Conservation (phyloP, 768 basidiomycete genomes). For the Crucibulum laeve region DNA sequence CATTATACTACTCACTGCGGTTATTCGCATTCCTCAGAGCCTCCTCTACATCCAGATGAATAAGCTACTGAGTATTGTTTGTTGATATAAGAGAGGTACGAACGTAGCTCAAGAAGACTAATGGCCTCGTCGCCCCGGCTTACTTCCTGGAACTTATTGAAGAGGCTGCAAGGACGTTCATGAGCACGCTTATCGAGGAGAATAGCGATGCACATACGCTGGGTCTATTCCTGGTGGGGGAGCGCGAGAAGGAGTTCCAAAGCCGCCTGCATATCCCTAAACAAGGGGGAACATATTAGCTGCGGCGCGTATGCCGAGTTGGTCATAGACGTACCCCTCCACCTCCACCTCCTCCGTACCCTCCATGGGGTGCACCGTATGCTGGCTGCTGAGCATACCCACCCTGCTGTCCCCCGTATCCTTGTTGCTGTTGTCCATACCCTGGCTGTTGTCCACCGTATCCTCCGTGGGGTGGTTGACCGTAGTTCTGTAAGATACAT, state of each 20-base stretch:
- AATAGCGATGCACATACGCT: slow-evolving; percentile 43
- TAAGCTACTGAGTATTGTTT: neutral
- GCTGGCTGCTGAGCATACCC: too few species aligned
- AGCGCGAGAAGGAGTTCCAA: slow-evolving; percentile 29
- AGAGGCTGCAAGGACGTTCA: slow-evolving; percentile 66
- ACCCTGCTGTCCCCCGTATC: slow-evolving; percentile 16
- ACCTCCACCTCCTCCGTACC: slow-evolving; percentile 23
- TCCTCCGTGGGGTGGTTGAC: neutral
- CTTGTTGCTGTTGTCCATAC: neutral
- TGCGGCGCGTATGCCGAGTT: slow-evolving; percentile 7
- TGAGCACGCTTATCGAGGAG: neutral
- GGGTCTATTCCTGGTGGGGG: slow-evolving; percentile 71
- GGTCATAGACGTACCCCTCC: slow-evolving; percentile 18
- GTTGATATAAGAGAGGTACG: slow-evolving; percentile 14
- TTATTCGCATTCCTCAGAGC: slow-evolving; percentile 63
- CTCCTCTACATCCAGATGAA: slow-evolving; percentile 26
- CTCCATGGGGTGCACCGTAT: slow-evolving; percentile 20
- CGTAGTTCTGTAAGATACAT: slow-evolving; percentile 6
- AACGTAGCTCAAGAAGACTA: slow-evolving; percentile 61
- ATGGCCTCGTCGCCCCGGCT: too few species aligned
- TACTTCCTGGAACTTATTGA: too few species aligned
- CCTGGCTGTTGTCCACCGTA: slow-evolving; percentile 18
- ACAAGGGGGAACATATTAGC: neutral
- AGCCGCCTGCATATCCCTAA: slow-evolving; percentile 36
- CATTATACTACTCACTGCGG: slow-evolving; percentile 48